Evolutionary conservation across 495 filamentous ascomycete species (phyloP).

Genomic region (Penicillium canescens): DNA sequence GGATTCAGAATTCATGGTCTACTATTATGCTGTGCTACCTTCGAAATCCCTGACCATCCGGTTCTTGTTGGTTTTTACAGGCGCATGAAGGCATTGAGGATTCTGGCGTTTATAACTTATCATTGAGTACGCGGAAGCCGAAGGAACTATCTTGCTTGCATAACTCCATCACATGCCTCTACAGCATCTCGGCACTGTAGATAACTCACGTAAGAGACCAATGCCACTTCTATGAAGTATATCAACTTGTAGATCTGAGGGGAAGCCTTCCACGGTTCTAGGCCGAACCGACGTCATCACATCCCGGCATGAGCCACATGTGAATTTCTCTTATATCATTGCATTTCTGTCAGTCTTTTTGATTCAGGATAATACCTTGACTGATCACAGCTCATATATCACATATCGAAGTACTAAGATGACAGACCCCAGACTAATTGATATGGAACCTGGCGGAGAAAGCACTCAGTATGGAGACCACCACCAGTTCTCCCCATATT

Average conservation of each 20-base stretch:
- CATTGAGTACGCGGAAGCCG: neutral
- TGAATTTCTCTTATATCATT: neutral
- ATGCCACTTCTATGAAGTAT: neutral
- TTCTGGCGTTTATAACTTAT: slow-evolving; percentile 8
- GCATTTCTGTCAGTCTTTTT: neutral
- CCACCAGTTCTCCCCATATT: neutral
- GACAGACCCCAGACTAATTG: slow-evolving; percentile 50
- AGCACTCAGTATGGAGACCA: slow-evolving; percentile 53
- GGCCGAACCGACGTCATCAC: slow-evolving; percentile 24
- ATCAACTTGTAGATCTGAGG: neutral
- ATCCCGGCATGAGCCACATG: slow-evolving; percentile 13
- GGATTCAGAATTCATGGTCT: neutral
- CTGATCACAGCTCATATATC: neutral
- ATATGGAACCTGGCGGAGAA: slow-evolving; percentile 64
- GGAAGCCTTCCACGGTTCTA: neutral
- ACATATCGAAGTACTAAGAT: slow-evolving; percentile 12
- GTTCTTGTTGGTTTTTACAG: neutral
- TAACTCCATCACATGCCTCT: neutral
- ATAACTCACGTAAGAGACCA: too few relatives aligned
- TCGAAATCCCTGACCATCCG: neutral
- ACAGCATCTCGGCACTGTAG: neutral
- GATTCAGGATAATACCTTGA: neutral
- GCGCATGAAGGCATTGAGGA: slow-evolving; percentile 20
- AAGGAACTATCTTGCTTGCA: neutral
- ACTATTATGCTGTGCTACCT: neutral